phyloP scores from a whole-genome alignment of 768 basidiomycete genomes.

The Serendipita vermifera region DNA sequence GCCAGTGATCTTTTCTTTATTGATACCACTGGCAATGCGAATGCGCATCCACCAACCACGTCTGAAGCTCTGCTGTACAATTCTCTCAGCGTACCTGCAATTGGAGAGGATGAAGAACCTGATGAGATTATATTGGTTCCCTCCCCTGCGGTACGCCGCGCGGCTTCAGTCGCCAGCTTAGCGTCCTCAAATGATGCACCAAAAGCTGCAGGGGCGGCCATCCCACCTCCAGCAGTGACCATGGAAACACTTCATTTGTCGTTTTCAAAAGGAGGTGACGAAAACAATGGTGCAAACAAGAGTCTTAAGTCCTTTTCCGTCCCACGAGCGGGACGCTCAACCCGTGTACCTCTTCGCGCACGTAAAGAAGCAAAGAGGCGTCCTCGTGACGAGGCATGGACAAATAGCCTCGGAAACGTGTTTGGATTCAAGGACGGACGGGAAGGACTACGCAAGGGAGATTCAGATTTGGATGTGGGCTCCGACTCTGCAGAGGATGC shows the following conservation, averaged over 20 bases:
- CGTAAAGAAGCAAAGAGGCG: slow-evolving; percentile 1
- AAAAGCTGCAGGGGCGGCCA: not conserved
- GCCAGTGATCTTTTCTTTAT: slow-evolving; percentile 1
- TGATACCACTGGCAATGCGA: not conserved
- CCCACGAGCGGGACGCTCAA: not conserved
- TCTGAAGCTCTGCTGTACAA: no score
- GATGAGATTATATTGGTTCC: slow-evolving; percentile 4
- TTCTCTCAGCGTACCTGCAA: not conserved
- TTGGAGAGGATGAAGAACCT: not conserved
- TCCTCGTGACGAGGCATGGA: not conserved
- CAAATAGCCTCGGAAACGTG: not conserved
- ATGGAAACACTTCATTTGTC: not conserved
- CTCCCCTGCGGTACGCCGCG: not conserved
- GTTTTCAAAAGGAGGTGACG: not conserved
- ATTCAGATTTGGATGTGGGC: slow-evolving; percentile 5
- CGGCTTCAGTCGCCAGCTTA: not conserved
- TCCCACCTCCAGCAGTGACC: not conserved
- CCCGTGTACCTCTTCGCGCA: not conserved
- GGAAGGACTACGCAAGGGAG: slow-evolving; percentile 1
- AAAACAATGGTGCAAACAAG: not conserved
- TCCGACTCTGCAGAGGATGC: not conserved
- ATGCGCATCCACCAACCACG: no score
- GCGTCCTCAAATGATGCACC: not conserved
- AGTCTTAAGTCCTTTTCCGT: not conserved
- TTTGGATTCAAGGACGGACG: not conserved